Percentiles rank a stretch among this genome's conserved stretches.
Evolutionary conservation across 1,284 basidiomycete genomes (phyloP).

Genomic region (Psilocybe mexicana): DNA sequence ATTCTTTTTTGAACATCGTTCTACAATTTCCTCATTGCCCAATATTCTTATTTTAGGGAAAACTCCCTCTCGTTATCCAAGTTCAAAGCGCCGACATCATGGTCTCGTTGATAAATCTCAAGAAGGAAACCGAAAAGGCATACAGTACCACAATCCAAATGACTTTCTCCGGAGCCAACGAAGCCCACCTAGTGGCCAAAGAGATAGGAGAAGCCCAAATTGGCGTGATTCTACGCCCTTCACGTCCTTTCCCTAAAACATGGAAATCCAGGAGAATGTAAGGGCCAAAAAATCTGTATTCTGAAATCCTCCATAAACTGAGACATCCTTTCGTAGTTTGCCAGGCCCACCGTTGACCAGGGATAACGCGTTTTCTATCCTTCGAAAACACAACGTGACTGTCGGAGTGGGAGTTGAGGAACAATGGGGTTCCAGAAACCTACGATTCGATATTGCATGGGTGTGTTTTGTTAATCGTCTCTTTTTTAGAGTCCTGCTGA

Average conservation of each 20-base stretch:
- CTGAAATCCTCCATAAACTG: not conserved
- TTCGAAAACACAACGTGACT: constrained; percentile 63
- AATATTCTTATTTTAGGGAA: constrained; percentile 35
- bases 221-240: constrained; percentile 65
- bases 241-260: constrained; percentile 58
- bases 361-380: constrained; percentile 52
- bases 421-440: constrained; percentile 64
- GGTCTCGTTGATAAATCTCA: constrained; percentile 65
- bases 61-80: constrained; percentile 52
- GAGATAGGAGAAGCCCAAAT: constrained; percentile 65
- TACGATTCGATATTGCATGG: constrained; percentile 75
- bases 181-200: constrained; percentile 67
- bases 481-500: not conserved
- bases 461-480: constrained; percentile 32
- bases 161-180: constrained; percentile 64
- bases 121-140: constrained; percentile 56
- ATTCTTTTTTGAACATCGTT: not conserved
- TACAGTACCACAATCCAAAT: constrained; percentile 41
- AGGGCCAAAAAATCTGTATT: constrained; percentile 10
- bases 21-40: no score
- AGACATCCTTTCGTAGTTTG: constrained; percentile 40
- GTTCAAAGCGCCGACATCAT: constrained; percentile 75
- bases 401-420: constrained; percentile 66
- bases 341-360: constrained; percentile 70
- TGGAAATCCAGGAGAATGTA: constrained; percentile 67